Conservation (phyloP, 352 stramenopile genomes). For the Globisporangium spinosum region DNA sequence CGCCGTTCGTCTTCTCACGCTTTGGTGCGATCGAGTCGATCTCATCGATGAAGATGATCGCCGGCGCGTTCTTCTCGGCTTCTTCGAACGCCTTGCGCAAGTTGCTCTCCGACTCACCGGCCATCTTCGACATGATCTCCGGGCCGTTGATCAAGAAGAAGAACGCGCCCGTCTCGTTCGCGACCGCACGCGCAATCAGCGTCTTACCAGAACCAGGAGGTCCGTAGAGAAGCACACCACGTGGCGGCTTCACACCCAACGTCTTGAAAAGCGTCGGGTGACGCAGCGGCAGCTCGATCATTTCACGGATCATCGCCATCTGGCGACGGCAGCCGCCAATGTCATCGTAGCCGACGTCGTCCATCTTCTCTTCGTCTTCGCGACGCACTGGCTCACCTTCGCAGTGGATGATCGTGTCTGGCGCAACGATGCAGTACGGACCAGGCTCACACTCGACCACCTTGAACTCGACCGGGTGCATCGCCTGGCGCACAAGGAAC, state of each 20-base stretch:
- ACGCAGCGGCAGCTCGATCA: conserved; percentile 98
- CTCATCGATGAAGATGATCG: conserved; percentile 99
- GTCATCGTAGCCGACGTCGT: conserved; percentile 99
- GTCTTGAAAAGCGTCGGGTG: conserved; percentile 99
- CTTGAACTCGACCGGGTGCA: conserved; percentile 99
- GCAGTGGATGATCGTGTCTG: conserved; percentile 99
- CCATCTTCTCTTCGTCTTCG: conserved; percentile 98
- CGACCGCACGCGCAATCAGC: conserved; percentile 96
- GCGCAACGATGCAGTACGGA: conserved; percentile 98
- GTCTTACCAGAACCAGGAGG: conserved; percentile 98
- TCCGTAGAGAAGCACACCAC: conserved; percentile 98
- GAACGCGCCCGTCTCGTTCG: conserved; percentile 99
- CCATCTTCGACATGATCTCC: conserved; percentile 99
- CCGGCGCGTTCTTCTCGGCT: conserved; percentile 98
- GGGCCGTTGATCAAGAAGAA: conserved; percentile 99
- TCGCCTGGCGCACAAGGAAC: conserved; percentile 97
- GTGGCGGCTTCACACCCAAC: conserved; percentile 97
- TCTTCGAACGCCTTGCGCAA: conserved; percentile 97
- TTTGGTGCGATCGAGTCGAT: conserved; percentile 99
- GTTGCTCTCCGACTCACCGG: conserved; percentile 91
- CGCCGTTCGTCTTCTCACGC: conserved; percentile 98
- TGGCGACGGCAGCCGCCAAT: conserved; percentile 98
- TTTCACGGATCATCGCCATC: conserved; percentile 99
- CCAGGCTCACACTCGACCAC: conserved; percentile 98
- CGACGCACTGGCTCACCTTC: conserved; percentile 98